Evolutionary conservation across 495 filamentous ascomycete genomes (phyloP).

Genomic region (Alectoria sarmentosa): DNA sequence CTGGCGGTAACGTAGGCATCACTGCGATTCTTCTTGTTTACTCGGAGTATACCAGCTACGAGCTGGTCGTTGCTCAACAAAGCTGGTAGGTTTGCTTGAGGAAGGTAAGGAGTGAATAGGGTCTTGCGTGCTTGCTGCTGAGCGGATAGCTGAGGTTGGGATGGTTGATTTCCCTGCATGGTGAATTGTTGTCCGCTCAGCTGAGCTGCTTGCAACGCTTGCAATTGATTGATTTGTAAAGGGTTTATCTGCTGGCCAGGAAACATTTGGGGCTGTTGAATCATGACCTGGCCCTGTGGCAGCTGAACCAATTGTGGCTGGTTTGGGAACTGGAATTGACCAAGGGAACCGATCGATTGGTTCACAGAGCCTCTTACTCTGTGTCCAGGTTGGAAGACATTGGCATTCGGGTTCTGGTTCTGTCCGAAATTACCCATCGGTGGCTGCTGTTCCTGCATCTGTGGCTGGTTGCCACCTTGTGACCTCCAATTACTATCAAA

Average conservation of each 20-base stretch:
- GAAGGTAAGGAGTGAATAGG: conserved; percentile 94
- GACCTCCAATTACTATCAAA: conserved; percentile 98
- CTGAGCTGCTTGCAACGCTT: conserved; percentile 80
- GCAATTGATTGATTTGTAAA: conserved; percentile 83
- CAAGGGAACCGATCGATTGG: conserved; percentile 78
- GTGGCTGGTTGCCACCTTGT: conserved; percentile 58
- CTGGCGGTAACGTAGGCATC: conserved; percentile 95
- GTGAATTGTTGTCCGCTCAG: conserved; percentile 69
- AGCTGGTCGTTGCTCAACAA: conserved; percentile 87
- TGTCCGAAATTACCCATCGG: conserved; percentile 62
- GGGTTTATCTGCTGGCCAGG: conserved; percentile 80
- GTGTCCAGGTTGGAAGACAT: conserved; percentile 84
- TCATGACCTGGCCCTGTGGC: conserved; percentile 73
- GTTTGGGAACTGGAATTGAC: conserved; percentile 82
- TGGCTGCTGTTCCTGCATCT: conserved; percentile 46
- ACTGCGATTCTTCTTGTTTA: conserved; percentile 99
- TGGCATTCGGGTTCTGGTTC: conserved; percentile 45
- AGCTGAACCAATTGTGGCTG: conserved; percentile 88
- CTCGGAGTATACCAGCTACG: conserved; percentile 90
- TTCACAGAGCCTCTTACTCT: conserved; percentile 77
- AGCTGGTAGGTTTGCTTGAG: conserved; percentile 89
- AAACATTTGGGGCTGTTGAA: conserved; percentile 66
- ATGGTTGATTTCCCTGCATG: conserved; percentile 70
- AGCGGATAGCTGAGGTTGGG: conserved; percentile 50
- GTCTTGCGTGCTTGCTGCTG: conserved; percentile 92